These are phyloP conservation scores for Fusarium multiceps DNA, from an alignment of 2,329 filamentous ascomycete species.

Conservation along the genomic window DNA sequence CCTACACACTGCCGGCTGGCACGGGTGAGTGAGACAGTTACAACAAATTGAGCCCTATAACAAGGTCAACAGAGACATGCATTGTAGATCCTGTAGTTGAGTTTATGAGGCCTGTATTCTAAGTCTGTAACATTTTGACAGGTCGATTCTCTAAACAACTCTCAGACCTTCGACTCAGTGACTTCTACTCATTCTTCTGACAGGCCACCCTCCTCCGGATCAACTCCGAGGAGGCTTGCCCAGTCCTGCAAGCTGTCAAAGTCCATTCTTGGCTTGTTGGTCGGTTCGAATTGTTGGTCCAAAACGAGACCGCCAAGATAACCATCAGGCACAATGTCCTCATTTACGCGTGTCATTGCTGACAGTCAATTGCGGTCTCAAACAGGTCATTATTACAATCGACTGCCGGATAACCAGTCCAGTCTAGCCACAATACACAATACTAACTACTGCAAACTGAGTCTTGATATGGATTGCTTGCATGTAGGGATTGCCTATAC, in stretches of 20 bases:
- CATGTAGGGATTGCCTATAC: not conserved
- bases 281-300: conserved; percentile 16
- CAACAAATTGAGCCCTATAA: not conserved
- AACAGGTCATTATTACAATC: not conserved
- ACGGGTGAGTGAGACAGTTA: not conserved
- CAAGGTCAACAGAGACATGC: conserved; percentile 29
- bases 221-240: conserved; percentile 28
- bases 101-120: not conserved
- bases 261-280: conserved; percentile 16
- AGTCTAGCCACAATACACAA: not conserved
- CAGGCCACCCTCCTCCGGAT: conserved; percentile 16
- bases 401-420: conserved; percentile 1
- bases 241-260: conserved; percentile 8
- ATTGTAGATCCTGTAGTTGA: conserved; percentile 23
- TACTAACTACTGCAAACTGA: not conserved
- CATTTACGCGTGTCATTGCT: conserved; percentile 16
- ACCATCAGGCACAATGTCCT: conserved; percentile 9
- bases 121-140: not conserved
- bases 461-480: not conserved
- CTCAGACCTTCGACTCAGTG: not conserved
- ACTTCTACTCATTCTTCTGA: conserved; percentile 8
- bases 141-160: not conserved
- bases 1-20: not conserved
- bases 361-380: not conserved
- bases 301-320: conserved; percentile 15